These are phyloP conservation scores for Leccinum obscurum DNA, from an alignment of 768 basidiomycete genomes.

Conservation along the genomic window DNA sequence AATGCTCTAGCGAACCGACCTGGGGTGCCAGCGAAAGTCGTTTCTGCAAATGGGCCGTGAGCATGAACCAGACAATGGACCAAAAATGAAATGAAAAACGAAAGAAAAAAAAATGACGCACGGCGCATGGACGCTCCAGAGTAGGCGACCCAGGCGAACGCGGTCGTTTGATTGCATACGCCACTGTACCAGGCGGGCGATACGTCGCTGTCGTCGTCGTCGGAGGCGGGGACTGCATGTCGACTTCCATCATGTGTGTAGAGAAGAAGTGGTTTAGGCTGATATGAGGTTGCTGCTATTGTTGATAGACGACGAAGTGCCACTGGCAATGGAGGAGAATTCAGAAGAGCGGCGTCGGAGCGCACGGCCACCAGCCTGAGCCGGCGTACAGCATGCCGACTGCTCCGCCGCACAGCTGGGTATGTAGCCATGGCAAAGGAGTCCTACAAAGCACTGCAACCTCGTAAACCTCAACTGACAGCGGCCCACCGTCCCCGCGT, in stretches of 20 bases:
- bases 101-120: slow-evolving; percentile 25
- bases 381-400: not conserved
- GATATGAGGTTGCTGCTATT: not conserved
- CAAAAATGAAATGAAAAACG: too few relatives aligned
- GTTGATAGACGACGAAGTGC: not conserved
- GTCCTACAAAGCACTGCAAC: not conserved
- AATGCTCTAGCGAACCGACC: slow-evolving; percentile 25
- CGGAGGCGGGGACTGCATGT: slow-evolving; percentile 46
- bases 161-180: slow-evolving; percentile 49
- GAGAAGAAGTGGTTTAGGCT: not conserved
- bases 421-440: not conserved
- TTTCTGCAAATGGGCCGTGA: slow-evolving; percentile 46
- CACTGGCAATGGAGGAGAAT: not conserved
- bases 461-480: not conserved
- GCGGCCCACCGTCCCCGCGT: not conserved
- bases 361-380: not conserved
- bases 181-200: slow-evolving; percentile 28
- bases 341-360: not conserved
- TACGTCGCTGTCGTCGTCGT: slow-evolving; percentile 24
- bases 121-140: slow-evolving; percentile 53
- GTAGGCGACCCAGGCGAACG: slow-evolving; percentile 56
- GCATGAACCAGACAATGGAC: not conserved
- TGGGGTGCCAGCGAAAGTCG: slow-evolving; percentile 45
- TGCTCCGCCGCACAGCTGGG: not conserved
- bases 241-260: slow-evolving; percentile 50